These are phyloP conservation scores for Tripidium arundinaceum DNA, from an alignment of 202 grass and related monocot genomes.

Conservation along the genomic window DNA sequence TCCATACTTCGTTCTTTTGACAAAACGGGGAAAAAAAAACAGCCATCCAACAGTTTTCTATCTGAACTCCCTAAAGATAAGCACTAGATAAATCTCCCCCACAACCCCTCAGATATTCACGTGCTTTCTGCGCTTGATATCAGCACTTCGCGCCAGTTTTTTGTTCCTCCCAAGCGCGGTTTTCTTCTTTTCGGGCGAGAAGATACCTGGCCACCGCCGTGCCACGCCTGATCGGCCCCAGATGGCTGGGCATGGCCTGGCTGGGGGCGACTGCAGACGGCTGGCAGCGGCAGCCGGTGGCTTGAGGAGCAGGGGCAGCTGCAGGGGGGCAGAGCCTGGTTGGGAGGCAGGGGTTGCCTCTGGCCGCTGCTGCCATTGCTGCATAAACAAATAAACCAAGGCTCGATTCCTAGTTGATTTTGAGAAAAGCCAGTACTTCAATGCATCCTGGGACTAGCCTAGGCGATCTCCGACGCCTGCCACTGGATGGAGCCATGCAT, in stretches of 20 bases:
- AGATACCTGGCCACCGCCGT: not conserved
- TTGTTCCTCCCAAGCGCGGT: not conserved
- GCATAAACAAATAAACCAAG: too few species aligned
- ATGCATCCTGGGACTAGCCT: too few species aligned
- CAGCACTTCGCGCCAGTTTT: not conserved
- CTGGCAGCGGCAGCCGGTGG: not conserved
- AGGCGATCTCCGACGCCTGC: too few species aligned
- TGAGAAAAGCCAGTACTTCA: too few species aligned
- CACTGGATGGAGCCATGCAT: too few species aligned
- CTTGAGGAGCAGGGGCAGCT: not conserved
- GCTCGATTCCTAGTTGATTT: too few species aligned
- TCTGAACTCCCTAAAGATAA: not conserved
- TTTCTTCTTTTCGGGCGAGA: not conserved
- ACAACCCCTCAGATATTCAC: too few species aligned
- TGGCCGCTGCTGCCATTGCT: not conserved
- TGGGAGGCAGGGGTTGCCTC: too few species aligned
- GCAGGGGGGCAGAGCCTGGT: too few species aligned
- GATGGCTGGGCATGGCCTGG: too few species aligned
- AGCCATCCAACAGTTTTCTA: not conserved
- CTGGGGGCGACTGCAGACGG: not conserved
- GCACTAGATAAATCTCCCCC: too few species aligned
- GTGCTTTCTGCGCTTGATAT: not conserved
- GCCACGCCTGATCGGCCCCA: not conserved
- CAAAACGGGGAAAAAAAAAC: not conserved
- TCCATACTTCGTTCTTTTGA: not conserved